A percentile compares a stretch with the other conserved stretches of the same genome.
Evolutionary conservation across 140 eudicot genomes (phyloP).

Genomic region (Senecio squalidus): DNA sequence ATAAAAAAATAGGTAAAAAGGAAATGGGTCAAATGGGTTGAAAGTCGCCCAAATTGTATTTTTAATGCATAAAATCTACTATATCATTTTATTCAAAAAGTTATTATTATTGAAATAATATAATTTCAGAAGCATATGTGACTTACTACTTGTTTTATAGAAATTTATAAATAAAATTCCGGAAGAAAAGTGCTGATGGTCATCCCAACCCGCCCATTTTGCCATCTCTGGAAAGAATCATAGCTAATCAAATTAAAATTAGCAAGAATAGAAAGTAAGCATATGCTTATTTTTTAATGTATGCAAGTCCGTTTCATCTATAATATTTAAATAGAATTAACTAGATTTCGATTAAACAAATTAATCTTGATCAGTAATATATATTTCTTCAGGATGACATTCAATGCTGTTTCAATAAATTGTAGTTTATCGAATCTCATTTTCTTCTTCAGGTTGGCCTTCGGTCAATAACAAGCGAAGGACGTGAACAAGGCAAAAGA

Average conservation of each 20-base stretch:
- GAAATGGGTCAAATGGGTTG: background rate
- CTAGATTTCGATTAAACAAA: too few species aligned
- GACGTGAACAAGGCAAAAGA: conserved; percentile 97
- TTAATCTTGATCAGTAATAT: background rate
- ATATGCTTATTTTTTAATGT: background rate
- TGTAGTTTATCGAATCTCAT: conserved; percentile 2
- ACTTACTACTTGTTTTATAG: background rate
- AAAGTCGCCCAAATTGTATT: background rate
- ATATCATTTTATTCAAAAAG: background rate
- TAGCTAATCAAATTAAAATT: conserved; percentile 6
- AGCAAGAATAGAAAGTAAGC: conserved; percentile 11
- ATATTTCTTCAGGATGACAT: conserved; percentile 9
- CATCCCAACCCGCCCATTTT: background rate
- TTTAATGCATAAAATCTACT: background rate
- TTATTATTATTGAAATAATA: background rate
- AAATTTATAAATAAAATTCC: background rate
- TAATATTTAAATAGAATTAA: background rate
- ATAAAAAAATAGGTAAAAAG: background rate
- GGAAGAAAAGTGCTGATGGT: background rate
- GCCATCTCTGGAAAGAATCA: conserved; percentile 1
- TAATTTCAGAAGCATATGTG: background rate
- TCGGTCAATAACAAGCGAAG: conserved; percentile 82
- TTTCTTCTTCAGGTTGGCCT: conserved; percentile 69
- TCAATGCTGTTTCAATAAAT: background rate
- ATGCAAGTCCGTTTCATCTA: background rate